Conservation (phyloP, 2,329 filamentous ascomycete species). For the Thermomyces lanuginosus region DNA sequence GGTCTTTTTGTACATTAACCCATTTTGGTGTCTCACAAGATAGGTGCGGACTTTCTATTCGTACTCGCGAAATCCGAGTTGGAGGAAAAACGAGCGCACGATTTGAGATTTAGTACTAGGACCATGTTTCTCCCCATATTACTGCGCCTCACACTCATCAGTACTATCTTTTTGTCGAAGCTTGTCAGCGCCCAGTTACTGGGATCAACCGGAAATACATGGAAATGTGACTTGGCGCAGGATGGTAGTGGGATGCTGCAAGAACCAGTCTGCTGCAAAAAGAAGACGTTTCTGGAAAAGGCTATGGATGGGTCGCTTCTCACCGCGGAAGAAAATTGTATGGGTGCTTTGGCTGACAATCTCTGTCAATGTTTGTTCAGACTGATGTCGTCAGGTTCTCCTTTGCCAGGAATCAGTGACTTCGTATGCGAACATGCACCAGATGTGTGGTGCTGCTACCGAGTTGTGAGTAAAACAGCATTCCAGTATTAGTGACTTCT, state of each 20-base stretch:
- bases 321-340: constrained; percentile 2
- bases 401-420: constrained; percentile 4
- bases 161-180: too few relatives aligned
- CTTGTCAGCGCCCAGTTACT: neutral
- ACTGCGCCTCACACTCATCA: too few relatives aligned
- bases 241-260: constrained; percentile 5
- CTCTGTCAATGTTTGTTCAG: neutral
- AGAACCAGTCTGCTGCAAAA: constrained; percentile 6
- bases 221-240: constrained; percentile 6
- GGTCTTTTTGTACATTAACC: too few relatives aligned
- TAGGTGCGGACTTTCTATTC: too few relatives aligned
- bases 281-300: constrained; percentile 2
- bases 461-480: constrained; percentile 2
- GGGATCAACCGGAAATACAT: too few relatives aligned
- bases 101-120: too few relatives aligned
- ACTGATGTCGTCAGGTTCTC: constrained; percentile 2
- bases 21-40: too few relatives aligned
- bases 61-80: too few relatives aligned
- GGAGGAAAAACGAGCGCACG: too few relatives aligned
- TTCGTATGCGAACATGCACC: constrained; percentile 4
- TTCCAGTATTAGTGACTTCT: neutral
- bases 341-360: neutral
- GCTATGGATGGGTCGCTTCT: constrained; percentile 4
- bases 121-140: too few relatives aligned
- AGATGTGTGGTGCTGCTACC: constrained; percentile 7